Evolutionary conservation across 2,329 filamentous ascomycete species (phyloP).

Genomic region (Aspergillus oerlinghausenensis): DNA sequence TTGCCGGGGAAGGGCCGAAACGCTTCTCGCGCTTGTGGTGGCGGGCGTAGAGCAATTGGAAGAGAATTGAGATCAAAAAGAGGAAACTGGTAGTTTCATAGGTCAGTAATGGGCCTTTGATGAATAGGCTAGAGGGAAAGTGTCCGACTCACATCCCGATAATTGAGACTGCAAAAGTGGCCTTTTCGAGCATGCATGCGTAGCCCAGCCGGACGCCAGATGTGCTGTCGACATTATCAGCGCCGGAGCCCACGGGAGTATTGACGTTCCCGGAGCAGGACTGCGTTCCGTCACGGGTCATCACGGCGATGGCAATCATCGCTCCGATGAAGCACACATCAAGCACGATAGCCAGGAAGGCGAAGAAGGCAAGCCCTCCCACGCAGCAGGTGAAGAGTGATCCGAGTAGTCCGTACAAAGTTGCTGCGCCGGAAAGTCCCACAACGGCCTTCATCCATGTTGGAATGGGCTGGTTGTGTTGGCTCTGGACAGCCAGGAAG

Average conservation of each 20-base stretch:
- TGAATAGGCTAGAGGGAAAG: neutral
- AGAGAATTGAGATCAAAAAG: slow-evolving; percentile 67
- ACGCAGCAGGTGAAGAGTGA: slow-evolving; percentile 73
- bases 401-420: slow-evolving; percentile 70
- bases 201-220: slow-evolving; percentile 49
- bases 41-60: slow-evolving; percentile 64
- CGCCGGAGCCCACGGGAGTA: slow-evolving; percentile 66
- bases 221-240: slow-evolving; percentile 47
- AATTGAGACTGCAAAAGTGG: slow-evolving; percentile 71
- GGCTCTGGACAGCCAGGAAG: slow-evolving; percentile 69
- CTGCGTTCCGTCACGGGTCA: slow-evolving; percentile 65
- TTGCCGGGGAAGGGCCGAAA: slow-evolving; percentile 61
- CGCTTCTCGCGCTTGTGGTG: slow-evolving; percentile 71
- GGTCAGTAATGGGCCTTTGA: neutral
- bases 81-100: slow-evolving; percentile 52
- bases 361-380: slow-evolving; percentile 69
- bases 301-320: slow-evolving; percentile 76
- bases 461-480: slow-evolving; percentile 60
- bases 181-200: slow-evolving; percentile 72
- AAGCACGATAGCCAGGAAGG: slow-evolving; percentile 67
- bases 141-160: slow-evolving; percentile 60
- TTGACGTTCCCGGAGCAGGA: slow-evolving; percentile 61
- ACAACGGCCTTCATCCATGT: slow-evolving; percentile 68
- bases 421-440: slow-evolving; percentile 70
- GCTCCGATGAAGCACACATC: slow-evolving; percentile 71